Conservation (phyloP, 1,284 basidiomycete genomes). For the Psilocybe mexicana region DNA sequence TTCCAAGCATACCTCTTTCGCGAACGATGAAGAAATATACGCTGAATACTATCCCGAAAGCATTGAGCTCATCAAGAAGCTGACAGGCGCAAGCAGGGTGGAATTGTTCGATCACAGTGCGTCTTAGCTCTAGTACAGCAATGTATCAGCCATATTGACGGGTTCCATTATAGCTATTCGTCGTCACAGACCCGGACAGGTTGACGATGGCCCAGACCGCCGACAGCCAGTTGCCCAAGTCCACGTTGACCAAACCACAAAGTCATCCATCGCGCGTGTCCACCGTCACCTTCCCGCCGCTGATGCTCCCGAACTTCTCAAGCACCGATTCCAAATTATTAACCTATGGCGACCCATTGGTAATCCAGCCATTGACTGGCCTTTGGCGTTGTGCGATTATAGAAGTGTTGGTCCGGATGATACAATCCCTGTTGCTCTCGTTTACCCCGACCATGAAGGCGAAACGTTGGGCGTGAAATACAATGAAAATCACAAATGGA, state of each 20-base stretch:
- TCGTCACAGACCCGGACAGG: constrained; percentile 30
- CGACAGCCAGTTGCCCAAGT: constrained; percentile 47
- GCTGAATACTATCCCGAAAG: constrained; percentile 61
- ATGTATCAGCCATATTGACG: not conserved
- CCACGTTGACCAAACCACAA: constrained; percentile 60
- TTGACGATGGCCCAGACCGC: constrained; percentile 36
- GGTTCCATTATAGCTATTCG: constrained; percentile 10
- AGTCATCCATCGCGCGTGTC: constrained; percentile 49
- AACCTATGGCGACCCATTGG: constrained; percentile 71
- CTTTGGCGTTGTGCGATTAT: constrained; percentile 64
- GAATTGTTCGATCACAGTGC: constrained; percentile 66
- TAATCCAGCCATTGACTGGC: constrained; percentile 54
- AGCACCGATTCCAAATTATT: constrained; percentile 64
- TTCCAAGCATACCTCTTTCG: constrained; percentile 44
- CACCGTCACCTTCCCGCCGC: constrained; percentile 47
- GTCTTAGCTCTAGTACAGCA: constrained; percentile 17
- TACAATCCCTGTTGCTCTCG: constrained; percentile 47
- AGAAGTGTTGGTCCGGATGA: constrained; percentile 53
- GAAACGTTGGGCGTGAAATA: constrained; percentile 57
- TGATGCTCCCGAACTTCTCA: constrained; percentile 45
- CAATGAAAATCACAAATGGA: constrained; percentile 60
- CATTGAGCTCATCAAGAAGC: constrained; percentile 54
- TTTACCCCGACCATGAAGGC: constrained; percentile 54
- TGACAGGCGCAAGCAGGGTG: constrained; percentile 58
- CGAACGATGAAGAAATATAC: constrained; percentile 48